These are phyloP conservation scores for Capsicum rhomboideum DNA, from an alignment of 257 asterid genomes.

Conservation along the genomic window DNA sequence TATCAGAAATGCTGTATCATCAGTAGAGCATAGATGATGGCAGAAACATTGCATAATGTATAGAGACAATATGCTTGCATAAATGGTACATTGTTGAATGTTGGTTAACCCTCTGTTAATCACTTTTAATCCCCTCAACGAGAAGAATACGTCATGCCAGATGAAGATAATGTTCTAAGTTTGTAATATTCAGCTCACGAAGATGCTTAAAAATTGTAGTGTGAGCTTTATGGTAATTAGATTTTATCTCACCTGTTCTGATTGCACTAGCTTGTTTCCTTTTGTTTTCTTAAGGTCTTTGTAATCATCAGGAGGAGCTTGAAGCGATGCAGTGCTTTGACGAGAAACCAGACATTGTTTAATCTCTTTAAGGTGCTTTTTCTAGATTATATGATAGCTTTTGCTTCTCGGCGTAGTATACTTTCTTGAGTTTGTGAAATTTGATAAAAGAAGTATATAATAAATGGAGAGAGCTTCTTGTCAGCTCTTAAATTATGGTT, in stretches of 20 bases:
- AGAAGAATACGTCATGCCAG: not conserved
- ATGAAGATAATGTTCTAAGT: not conserved
- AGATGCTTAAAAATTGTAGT: not conserved
- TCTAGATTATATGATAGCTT: not conserved
- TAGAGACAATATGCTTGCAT: not conserved
- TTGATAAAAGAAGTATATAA: not conserved
- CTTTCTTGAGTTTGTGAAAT: not conserved
- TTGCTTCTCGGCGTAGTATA: not conserved
- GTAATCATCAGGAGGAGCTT: slow-evolving; percentile 81
- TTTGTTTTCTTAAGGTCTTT: slow-evolving; percentile 50
- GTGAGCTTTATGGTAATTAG: not conserved
- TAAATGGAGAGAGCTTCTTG: not conserved
- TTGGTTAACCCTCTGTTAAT: not conserved
- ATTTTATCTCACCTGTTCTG: not conserved
- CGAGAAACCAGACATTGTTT: slow-evolving; percentile 78
- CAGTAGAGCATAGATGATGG: not conserved
- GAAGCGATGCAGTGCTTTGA: slow-evolving; percentile 95
- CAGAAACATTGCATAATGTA: not conserved
- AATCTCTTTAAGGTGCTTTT: slow-evolving; percentile 79
- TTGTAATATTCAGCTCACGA: not conserved
- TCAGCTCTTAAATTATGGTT: not conserved
- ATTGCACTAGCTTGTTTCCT: slow-evolving; percentile 12
- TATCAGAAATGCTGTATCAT: not conserved
- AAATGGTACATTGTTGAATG: not conserved
- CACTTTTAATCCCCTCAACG: not conserved